Percentiles rank a stretch among this genome's conserved stretches.
phyloP scores from a whole-genome alignment of 176 grass and related monocot species.

The Saccharum spontaneum region DNA sequence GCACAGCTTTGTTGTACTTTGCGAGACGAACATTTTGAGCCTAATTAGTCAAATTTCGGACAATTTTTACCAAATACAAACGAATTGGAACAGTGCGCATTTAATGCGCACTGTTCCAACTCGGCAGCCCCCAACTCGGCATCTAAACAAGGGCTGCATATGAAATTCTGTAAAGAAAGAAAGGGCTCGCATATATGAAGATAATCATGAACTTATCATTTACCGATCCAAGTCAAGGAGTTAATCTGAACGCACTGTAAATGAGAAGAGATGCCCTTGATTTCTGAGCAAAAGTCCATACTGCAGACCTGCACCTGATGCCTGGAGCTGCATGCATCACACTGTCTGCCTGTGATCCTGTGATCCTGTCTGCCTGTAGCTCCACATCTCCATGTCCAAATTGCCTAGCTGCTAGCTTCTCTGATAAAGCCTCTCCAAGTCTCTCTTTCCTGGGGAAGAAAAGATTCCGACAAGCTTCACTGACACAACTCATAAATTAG shows the following conservation, averaged over 20 bases:
- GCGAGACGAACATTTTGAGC: too few species aligned
- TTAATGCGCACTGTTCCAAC: too few species aligned
- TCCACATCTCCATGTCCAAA: constrained; percentile 12
- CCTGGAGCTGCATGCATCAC: constrained; percentile 36
- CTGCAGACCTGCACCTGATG: constrained; percentile 21
- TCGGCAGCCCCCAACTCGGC: too few species aligned
- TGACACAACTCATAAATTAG: constrained; percentile 38
- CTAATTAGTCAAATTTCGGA: too few species aligned
- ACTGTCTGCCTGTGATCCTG: constrained; percentile 24
- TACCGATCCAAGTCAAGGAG: neutral
- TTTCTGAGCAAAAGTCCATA: constrained; percentile 38
- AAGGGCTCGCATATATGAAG: neutral
- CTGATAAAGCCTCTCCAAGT: neutral
- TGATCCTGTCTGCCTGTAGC: constrained; percentile 24
- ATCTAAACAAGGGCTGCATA: too few species aligned
- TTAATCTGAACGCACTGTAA: constrained; percentile 16
- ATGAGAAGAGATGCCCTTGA: constrained; percentile 30
- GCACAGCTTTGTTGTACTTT: too few species aligned
- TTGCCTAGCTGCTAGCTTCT: constrained; percentile 9
- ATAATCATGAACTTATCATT: constrained; percentile 28
- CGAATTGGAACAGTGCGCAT: too few species aligned
- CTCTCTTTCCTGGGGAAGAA: neutral
- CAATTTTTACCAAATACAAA: too few species aligned
- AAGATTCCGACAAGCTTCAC: constrained; percentile 47
- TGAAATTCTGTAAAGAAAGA: neutral